phyloP scores from a whole-genome alignment of 1,139 yeast species.

The Suhomyces guaymorum region DNA sequence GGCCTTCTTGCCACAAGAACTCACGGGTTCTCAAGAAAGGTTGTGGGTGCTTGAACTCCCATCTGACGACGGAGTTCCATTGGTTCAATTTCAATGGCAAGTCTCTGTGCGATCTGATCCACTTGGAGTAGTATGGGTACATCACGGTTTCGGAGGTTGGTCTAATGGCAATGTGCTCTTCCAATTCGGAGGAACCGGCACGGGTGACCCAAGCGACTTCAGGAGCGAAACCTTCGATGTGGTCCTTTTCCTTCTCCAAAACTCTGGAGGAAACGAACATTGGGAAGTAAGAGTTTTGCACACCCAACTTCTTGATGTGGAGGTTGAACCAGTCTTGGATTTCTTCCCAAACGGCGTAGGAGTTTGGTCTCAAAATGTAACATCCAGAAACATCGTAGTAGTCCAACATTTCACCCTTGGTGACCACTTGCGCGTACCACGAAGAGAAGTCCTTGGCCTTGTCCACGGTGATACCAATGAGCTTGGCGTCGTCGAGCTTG shows the following conservation, averaged over 20 bases:
- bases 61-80: conserved; percentile 99
- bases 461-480: conserved; percentile 95
- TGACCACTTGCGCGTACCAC: conserved; percentile 95
- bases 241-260: conserved; percentile 96
- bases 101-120: conserved; percentile 98
- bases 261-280: conserved; percentile 95
- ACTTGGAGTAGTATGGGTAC: conserved; percentile 99
- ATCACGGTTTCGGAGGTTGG: conserved; percentile 99
- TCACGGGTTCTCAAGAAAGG: conserved; percentile 98
- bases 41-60: conserved; percentile 99
- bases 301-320: conserved; percentile 83
- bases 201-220: conserved; percentile 99
- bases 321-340: conserved; percentile 86
- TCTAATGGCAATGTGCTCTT: conserved; percentile 98
- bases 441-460: conserved; percentile 89
- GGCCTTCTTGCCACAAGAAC: conserved; percentile 99
- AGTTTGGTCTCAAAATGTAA: conserved; percentile 94
- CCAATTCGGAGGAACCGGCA: conserved; percentile 92
- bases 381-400: conserved; percentile 99
- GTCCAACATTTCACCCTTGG: conserved; percentile 97
- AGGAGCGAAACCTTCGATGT: conserved; percentile 98
- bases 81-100: conserved; percentile 94
- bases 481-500: conserved; percentile 81
- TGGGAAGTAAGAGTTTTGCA: conserved; percentile 95
- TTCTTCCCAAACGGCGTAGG: conserved; percentile 92